Conservation (phyloP, 2,329 filamentous ascomycete genomes). For the Ophiostoma ulmi region DNA sequence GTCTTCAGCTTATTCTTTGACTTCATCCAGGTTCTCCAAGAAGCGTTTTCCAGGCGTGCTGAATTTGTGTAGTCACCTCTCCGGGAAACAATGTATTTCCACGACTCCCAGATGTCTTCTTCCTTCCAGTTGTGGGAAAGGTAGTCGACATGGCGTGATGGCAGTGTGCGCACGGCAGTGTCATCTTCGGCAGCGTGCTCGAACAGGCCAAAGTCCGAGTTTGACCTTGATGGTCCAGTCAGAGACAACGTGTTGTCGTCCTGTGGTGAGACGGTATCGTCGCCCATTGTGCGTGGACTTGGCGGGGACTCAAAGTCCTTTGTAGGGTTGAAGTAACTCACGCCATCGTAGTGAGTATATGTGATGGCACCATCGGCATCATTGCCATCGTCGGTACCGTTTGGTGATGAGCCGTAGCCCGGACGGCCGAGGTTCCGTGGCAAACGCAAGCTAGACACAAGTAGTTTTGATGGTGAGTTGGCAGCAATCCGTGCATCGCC, state of each 20-base stretch:
- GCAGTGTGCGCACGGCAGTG: slow-evolving; percentile 65
- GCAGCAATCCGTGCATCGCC: slow-evolving; percentile 54
- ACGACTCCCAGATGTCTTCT: slow-evolving; percentile 96
- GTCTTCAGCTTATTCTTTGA: slow-evolving; percentile 81
- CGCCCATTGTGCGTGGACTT: slow-evolving; percentile 44
- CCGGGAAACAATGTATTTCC: slow-evolving; percentile 85
- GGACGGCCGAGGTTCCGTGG: slow-evolving; percentile 49
- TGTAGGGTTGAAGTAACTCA: slow-evolving; percentile 41
- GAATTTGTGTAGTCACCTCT: slow-evolving; percentile 74
- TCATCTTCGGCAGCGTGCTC: slow-evolving; percentile 68
- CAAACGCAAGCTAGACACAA: slow-evolving; percentile 57
- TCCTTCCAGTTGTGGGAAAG: slow-evolving; percentile 89
- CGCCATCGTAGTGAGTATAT: slow-evolving; percentile 42
- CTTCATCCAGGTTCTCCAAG: slow-evolving; percentile 96
- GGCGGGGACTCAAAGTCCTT: slow-evolving; percentile 49
- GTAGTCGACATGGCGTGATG: slow-evolving; percentile 90
- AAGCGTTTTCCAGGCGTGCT: slow-evolving; percentile 84
- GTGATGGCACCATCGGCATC: slow-evolving; percentile 24
- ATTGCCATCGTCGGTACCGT: slow-evolving; percentile 24
- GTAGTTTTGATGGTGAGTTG: slow-evolving; percentile 53
- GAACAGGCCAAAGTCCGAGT: slow-evolving; percentile 46
- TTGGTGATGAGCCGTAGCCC: slow-evolving; percentile 39
- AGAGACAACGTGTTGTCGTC: slow-evolving; percentile 52
- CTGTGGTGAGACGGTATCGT: slow-evolving; percentile 49
- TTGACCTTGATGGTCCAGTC: slow-evolving; percentile 49